Conservation (phyloP, 345 rosid species). For the Ceriops decandra region DNA sequence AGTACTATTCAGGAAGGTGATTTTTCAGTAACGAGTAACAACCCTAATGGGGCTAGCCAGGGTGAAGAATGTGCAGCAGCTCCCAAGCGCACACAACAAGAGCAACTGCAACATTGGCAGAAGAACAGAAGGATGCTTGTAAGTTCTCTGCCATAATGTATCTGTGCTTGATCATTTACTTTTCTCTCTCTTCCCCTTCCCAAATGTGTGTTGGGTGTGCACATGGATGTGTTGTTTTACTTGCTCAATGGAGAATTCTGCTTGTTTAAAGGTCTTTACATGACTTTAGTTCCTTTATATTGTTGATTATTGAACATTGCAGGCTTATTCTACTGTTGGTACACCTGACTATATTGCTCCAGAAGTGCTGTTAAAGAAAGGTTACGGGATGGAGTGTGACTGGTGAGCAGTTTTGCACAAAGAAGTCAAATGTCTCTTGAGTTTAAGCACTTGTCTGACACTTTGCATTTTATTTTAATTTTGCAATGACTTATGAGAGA, state of each 20-base stretch:
- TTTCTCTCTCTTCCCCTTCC: neutral
- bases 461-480: neutral
- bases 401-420: conserved; percentile 50
- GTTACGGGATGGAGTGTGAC: conserved; percentile 96
- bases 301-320: conserved; percentile 24
- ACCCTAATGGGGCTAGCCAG: conserved; percentile 33
- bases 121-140: conserved; percentile 92
- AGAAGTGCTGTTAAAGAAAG: conserved; percentile 92
- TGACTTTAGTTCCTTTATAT: neutral
- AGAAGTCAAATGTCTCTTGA: conserved; percentile 1
- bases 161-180: neutral
- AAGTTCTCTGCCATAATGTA: conserved; percentile 29
- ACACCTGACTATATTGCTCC: conserved; percentile 99
- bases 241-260: neutral
- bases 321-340: conserved; percentile 99
- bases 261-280: neutral
- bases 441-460: neutral
- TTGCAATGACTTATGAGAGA: neutral
- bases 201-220: no score
- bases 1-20: conserved; percentile 71
- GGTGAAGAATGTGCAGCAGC: conserved; percentile 52
- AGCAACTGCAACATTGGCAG: conserved; percentile 89
- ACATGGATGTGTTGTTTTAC: neutral
- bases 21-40: conserved; percentile 42
- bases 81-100: conserved; percentile 81